Percentiles rank a stretch among this genome's conserved stretches.
These are phyloP conservation scores for Cladophialophora bantiana DNA, from an alignment of 2,329 filamentous ascomycete species.

Conservation along the genomic window DNA sequence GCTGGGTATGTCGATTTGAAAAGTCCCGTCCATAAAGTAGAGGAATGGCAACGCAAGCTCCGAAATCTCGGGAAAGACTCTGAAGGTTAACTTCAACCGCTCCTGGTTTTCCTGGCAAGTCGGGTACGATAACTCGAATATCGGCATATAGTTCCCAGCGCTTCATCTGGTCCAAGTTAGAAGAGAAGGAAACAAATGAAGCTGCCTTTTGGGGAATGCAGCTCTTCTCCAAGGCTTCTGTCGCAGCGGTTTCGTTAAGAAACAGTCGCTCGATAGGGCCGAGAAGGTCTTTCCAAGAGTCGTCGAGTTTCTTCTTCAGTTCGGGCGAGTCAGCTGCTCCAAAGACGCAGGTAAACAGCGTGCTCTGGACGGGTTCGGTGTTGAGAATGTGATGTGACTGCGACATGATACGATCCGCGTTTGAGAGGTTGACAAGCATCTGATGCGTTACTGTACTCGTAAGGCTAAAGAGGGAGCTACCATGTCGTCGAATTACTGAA, in stretches of 20 bases:
- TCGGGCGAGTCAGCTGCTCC: conserved; percentile 9
- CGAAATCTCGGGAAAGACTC: conserved; percentile 12
- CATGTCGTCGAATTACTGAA: conserved; percentile 1
- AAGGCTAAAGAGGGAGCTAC: conserved; percentile 12
- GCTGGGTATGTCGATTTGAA: conserved; percentile 1
- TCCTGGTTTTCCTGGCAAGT: background rate
- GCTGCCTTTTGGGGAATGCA: conserved; percentile 7
- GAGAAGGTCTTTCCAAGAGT: conserved; percentile 7
- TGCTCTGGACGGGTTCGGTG: conserved; percentile 10
- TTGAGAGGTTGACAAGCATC: conserved; percentile 12
- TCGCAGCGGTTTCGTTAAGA: background rate
- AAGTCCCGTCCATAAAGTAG: conserved; percentile 16
- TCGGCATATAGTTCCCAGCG: conserved; percentile 12
- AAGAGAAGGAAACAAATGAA: conserved; percentile 8
- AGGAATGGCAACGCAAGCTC: conserved; percentile 14
- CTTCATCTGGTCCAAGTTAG: background rate
- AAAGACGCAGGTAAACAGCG: conserved; percentile 10
- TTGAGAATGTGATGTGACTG: conserved; percentile 13
- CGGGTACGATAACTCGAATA: background rate
- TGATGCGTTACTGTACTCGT: conserved; percentile 17
- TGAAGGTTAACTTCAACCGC: conserved; percentile 6
- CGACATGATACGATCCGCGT: conserved; percentile 16
- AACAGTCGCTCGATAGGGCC: conserved; percentile 10
- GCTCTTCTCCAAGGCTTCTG: conserved; percentile 9
- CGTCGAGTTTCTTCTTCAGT: conserved; percentile 5